Evolutionary conservation across 257 asterid species (phyloP).

Genomic region (Lantana camara): DNA sequence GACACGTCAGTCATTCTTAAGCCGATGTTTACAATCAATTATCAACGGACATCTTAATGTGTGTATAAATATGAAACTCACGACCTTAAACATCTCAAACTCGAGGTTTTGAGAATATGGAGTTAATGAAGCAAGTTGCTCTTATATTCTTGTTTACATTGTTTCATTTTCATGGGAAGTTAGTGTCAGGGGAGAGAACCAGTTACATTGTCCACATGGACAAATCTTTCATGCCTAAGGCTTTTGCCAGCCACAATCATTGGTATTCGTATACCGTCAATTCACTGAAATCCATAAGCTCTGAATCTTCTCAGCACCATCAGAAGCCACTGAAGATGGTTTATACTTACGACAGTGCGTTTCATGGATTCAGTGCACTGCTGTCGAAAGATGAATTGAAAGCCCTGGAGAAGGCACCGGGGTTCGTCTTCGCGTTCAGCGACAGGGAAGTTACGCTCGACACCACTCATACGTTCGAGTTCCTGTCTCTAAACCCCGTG

Average conservation of each 20-base stretch:
- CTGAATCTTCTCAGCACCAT: not conserved
- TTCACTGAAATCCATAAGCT: conserved; percentile 26
- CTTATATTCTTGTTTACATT: conserved; percentile 13
- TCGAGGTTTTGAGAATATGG: conserved; percentile 23
- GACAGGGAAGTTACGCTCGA: conserved; percentile 40
- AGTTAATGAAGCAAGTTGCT: conserved; percentile 10
- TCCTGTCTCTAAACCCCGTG: conserved; percentile 41
- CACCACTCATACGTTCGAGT: conserved; percentile 53
- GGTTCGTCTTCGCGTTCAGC: conserved; percentile 40
- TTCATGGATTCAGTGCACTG: conserved; percentile 50
- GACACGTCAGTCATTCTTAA: too few species aligned
- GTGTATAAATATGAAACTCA: conserved; percentile 25
- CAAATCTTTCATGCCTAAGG: conserved; percentile 43
- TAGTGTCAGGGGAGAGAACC: conserved; percentile 30
- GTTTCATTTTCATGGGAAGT: conserved; percentile 7
- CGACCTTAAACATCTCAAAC: not conserved
- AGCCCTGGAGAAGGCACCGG: conserved; percentile 33
- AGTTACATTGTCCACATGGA: conserved; percentile 40
- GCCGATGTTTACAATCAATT: not conserved
- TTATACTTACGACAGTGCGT: conserved; percentile 45
- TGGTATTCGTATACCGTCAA: conserved; percentile 33
- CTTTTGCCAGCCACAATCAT: conserved; percentile 35
- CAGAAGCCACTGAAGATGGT: conserved; percentile 10
- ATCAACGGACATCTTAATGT: not conserved
- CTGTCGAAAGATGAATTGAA: conserved; percentile 38